phyloP scores from a whole-genome alignment of 208 protist genomes.

The Leishmania major region DNA sequence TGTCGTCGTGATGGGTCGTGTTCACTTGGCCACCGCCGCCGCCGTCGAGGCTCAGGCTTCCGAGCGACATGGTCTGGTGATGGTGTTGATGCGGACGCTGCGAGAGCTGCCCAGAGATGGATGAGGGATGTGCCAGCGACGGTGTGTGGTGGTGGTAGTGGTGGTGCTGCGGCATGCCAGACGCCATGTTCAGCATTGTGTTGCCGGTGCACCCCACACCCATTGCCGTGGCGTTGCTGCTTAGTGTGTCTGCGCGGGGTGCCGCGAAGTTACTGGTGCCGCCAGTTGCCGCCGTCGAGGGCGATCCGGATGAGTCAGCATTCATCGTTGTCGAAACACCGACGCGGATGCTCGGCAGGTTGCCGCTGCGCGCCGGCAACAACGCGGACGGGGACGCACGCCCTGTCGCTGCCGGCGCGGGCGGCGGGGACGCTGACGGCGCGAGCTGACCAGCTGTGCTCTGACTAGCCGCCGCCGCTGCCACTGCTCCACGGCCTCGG shows the following conservation, averaged over 20 bases:
- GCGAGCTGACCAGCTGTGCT: neutral
- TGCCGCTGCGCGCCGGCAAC: neutral
- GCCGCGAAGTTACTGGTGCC: neutral
- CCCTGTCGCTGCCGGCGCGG: neutral
- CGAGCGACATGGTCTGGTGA: constrained; percentile 1
- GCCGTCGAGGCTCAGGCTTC: neutral
- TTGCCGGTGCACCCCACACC: neutral
- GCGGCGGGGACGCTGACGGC: neutral
- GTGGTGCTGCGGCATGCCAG: constrained; percentile 13
- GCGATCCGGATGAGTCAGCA: neutral
- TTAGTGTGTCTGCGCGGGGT: neutral
- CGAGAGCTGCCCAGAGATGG: neutral
- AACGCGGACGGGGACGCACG: neutral
- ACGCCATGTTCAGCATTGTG: constrained; percentile 1
- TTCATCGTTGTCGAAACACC: neutral
- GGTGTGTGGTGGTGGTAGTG: neutral
- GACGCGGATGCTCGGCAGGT: neutral
- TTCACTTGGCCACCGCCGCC: neutral
- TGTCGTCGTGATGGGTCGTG: neutral
- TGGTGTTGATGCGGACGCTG: constrained; percentile 5
- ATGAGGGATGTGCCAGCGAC: neutral
- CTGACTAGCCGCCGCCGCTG: constrained; percentile 8
- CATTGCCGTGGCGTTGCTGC: neutral
- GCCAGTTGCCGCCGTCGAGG: neutral
- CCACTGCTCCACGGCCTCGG: constrained; percentile 23